phyloP scores from a whole-genome alignment of 2,329 filamentous ascomycete genomes.

The Kalaharituber pfeilii region DNA sequence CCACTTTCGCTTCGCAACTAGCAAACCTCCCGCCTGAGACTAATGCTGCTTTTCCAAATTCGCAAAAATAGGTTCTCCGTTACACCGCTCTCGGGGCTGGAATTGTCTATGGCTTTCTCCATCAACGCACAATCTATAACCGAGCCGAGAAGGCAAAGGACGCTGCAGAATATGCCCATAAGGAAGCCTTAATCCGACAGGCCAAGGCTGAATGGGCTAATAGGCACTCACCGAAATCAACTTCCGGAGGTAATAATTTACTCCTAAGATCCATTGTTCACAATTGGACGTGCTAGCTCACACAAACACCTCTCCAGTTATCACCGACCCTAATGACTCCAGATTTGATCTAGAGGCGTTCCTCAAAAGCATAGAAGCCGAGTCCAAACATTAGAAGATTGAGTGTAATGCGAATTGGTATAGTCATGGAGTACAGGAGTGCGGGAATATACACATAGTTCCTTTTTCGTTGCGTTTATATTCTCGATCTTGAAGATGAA shows the following conservation, averaged over 20 bases:
- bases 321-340: conserved; percentile 62
- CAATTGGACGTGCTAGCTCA: too few relatives aligned
- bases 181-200: conserved; percentile 78
- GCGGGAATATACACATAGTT: not conserved
- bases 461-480: not conserved
- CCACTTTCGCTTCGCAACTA: not conserved
- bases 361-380: conserved; percentile 44
- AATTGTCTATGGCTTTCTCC: conserved; percentile 87
- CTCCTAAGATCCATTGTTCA: not conserved
- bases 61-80: conserved; percentile 62
- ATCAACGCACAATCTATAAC: conserved; percentile 66
- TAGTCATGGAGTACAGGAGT: too few relatives aligned
- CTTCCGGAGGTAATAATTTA: conserved; percentile 21
- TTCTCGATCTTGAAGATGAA: not conserved
- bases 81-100: conserved; percentile 86
- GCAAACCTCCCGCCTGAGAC: conserved; percentile 5
- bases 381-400: conserved; percentile 16
- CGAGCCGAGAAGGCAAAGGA: conserved; percentile 51
- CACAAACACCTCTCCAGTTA: conserved; percentile 40
- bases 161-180: conserved; percentile 73
- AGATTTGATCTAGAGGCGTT: conserved; percentile 88
- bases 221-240: conserved; percentile 40
- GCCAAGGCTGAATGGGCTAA: conserved; percentile 82
- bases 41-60: conserved; percentile 20
- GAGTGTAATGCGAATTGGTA: not conserved